Evolutionary conservation across 164 flowering plant genomes (phyloP), one percentile per base, ranked within the genome.

Genomic region (Akebia trifoliata): DNA sequence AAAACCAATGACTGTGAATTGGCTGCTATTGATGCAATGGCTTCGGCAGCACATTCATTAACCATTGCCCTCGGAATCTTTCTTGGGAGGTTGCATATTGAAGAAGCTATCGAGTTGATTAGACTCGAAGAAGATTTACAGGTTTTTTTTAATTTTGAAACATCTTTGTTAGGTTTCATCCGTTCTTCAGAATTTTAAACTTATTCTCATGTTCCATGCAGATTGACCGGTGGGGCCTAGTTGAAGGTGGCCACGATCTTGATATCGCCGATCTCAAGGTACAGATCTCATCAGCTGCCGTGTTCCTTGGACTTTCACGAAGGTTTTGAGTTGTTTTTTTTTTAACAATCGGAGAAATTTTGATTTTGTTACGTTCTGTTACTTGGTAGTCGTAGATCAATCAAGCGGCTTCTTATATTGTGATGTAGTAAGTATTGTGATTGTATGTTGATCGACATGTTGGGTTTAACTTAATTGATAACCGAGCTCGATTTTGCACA

Each of bases 181-280:
- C 50, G 20, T 17, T 50, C 5, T 30, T 42, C 44, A 1, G n/a
- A 22, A 11, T 9, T 4, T 18, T 50, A 15, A 35, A 10, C 38
- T 22, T 48, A 10, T 14, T 44, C 35, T 18, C 52, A 12, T 48
- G 28, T 64, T 34, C 8, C 15, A 22, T 61, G 61, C 76, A 90
- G 94, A 87, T 93, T 54, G 90, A 84, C 52, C 74, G 68, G 51
- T 93, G 99, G 98, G 97, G 99, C 17, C 69, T 93, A 36, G 99
- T 93, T 49, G 98, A 93, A 76, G 97, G 98, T 22, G 99, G 99
- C n/a, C 97, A 93, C 65, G 97, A 93, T 65, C 47, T 93, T 47
- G 98, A 93, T 71, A 66, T 87, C 67, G 99, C 97, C 28, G 95
- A 90, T 78, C 86, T 93, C 14, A 86, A 47, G 74, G 97, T 86